Evolutionary conservation across 495 filamentous ascomycete genomes (phyloP).

Genomic region (Cladorrhinum samala): DNA sequence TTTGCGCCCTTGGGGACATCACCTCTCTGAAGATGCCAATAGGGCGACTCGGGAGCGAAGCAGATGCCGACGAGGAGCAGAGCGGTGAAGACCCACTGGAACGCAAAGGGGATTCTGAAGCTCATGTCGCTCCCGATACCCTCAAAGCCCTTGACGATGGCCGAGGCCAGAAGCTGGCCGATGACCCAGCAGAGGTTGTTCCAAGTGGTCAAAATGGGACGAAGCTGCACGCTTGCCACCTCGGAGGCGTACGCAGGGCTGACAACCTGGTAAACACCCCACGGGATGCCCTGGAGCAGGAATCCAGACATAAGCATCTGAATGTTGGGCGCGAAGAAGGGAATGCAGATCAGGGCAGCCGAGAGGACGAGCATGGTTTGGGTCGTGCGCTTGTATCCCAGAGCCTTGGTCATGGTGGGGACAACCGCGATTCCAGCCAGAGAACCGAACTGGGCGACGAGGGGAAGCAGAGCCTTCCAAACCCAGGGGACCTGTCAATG

Average conservation of each 20-base stretch:
- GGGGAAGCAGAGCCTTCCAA: slow-evolving; percentile 36
- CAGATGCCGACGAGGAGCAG: slow-evolving; percentile 55
- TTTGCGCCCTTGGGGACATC: slow-evolving; percentile 39
- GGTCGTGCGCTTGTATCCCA: slow-evolving; percentile 56
- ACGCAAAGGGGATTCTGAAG: slow-evolving; percentile 54
- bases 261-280: slow-evolving; percentile 56
- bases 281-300: slow-evolving; percentile 66
- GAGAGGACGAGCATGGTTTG: slow-evolving; percentile 38
- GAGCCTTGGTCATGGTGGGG: slow-evolving; percentile 53
- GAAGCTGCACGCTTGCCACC: slow-evolving; percentile 48
- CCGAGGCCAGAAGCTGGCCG: slow-evolving; percentile 57
- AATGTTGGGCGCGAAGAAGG: slow-evolving; percentile 57
- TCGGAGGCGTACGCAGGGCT: slow-evolving; percentile 55
- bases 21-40: slow-evolving; percentile 64
- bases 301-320: slow-evolving; percentile 57
- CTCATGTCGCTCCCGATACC: slow-evolving; percentile 47
- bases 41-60: slow-evolving; percentile 69
- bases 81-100: slow-evolving; percentile 65
- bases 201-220: slow-evolving; percentile 58
- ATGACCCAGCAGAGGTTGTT: slow-evolving; percentile 68
- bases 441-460: slow-evolving; percentile 36
- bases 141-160: slow-evolving; percentile 50
- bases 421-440: slow-evolving; percentile 57
- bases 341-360: slow-evolving; percentile 48
- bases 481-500: slow-evolving; percentile 40